These are phyloP conservation scores for Pythium biforme DNA, from an alignment of 352 stramenopile species.

Conservation along the genomic window DNA sequence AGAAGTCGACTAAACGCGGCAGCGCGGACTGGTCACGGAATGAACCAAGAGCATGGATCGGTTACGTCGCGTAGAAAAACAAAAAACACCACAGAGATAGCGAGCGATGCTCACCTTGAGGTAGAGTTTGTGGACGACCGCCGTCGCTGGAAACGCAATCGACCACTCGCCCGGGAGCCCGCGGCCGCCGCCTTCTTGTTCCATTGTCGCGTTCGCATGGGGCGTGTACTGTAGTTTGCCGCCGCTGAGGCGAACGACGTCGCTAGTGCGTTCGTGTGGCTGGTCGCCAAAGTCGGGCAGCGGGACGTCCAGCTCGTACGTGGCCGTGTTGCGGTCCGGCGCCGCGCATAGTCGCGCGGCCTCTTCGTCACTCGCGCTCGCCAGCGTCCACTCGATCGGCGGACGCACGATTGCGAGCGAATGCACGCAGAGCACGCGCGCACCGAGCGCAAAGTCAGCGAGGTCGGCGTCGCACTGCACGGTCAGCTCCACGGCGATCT, in stretches of 20 bases:
- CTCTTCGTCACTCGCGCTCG: slow-evolving; percentile 48
- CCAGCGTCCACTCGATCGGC: slow-evolving; percentile 47
- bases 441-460: slow-evolving; percentile 43
- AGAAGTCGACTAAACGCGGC: slow-evolving; percentile 40
- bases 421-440: slow-evolving; percentile 42
- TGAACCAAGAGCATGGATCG: not conserved
- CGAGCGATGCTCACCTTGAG: slow-evolving; percentile 27
- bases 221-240: slow-evolving; percentile 51
- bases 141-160: slow-evolving; percentile 36
- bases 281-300: slow-evolving; percentile 33
- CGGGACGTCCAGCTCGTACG: slow-evolving; percentile 53
- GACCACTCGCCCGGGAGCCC: slow-evolving; percentile 43
- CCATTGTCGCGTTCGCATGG: not conserved
- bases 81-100: too few species aligned
- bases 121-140: slow-evolving; percentile 34
- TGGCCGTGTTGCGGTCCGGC: slow-evolving; percentile 38
- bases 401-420: slow-evolving; percentile 35
- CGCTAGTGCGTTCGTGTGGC: not conserved
- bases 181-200: not conserved
- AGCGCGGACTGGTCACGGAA: slow-evolving; percentile 30
- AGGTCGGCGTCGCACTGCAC: slow-evolving; percentile 52
- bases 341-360: slow-evolving; percentile 37
- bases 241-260: slow-evolving; percentile 27
- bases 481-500: slow-evolving; percentile 37
- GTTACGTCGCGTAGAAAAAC: not conserved